A percentile compares a stretch with the other conserved stretches of the same genome.
phyloP scores from a whole-genome alignment of 352 stramenopile genomes.

The Globisporangium middletonii region DNA sequence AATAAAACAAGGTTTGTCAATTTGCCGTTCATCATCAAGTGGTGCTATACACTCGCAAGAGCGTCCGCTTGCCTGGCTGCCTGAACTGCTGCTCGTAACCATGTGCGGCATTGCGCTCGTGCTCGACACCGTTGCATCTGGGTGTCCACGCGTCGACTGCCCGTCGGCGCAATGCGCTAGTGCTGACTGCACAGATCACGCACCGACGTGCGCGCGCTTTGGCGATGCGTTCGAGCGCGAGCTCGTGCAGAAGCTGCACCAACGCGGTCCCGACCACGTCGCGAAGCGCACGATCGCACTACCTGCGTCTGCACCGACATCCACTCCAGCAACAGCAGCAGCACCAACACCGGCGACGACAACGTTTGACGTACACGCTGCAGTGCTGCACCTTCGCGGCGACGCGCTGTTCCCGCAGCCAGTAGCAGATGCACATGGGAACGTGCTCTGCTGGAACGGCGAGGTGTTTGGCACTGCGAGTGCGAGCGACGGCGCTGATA shows the following conservation, averaged over 20 bases:
- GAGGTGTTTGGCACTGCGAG: conserved; percentile 61
- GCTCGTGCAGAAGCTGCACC: conserved; percentile 12
- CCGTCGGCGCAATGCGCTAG: too few relatives aligned
- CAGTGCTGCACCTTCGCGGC: conserved; percentile 90
- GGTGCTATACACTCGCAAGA: too few relatives aligned
- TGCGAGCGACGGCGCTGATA: too few relatives aligned
- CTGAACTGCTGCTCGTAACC: too few relatives aligned
- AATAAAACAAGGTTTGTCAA: too few relatives aligned
- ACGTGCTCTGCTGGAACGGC: conserved; percentile 91
- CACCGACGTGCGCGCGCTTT: neutral
- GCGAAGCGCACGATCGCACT: conserved; percentile 1
- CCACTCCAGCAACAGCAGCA: neutral
- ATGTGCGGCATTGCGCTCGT: conserved; percentile 37
- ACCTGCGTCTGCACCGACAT: conserved; percentile 1
- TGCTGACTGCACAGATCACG: neutral
- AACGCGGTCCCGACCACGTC: conserved; percentile 28
- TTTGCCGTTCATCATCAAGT: too few relatives aligned
- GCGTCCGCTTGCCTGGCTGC: too few relatives aligned
- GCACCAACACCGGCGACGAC: neutral
- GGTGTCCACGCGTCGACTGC: neutral
- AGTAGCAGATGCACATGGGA: conserved; percentile 47
- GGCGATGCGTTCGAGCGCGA: conserved; percentile 9
- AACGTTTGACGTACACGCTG: conserved; percentile 55
- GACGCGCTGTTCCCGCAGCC: conserved; percentile 71
- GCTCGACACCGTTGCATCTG: conserved; percentile 7